Conservation (phyloP, 2,329 filamentous ascomycete genomes). For the Microsporum canis region DNA sequence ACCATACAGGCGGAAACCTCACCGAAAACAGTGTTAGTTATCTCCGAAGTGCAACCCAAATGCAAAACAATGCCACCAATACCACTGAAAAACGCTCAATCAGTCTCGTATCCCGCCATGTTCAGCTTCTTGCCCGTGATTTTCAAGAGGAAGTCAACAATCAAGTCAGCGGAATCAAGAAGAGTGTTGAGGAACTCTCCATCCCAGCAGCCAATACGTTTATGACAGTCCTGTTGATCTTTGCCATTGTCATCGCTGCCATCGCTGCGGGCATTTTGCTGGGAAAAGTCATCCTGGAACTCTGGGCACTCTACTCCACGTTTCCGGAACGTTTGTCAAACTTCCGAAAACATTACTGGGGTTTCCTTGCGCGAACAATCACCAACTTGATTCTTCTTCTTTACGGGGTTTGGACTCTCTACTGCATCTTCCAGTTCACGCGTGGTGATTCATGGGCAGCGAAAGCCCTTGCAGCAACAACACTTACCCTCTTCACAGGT, state of each 20-base stretch:
- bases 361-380: conserved; percentile 75
- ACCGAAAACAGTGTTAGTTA: conserved; percentile 65
- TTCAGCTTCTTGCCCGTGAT: conserved; percentile 37
- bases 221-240: conserved; percentile 85
- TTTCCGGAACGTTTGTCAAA: conserved; percentile 69
- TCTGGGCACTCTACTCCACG: conserved; percentile 78
- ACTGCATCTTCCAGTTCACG: conserved; percentile 93
- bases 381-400: conserved; percentile 82
- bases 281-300: conserved; percentile 81
- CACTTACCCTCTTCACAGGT: conserved; percentile 66
- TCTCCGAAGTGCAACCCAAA: conserved; percentile 63
- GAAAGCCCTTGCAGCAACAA: conserved; percentile 70
- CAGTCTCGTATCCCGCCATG: conserved; percentile 37
- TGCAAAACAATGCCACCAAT: conserved; percentile 53
- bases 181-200: conserved; percentile 68
- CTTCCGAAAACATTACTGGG: conserved; percentile 96
- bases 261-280: conserved; percentile 80
- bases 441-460: conserved; percentile 90
- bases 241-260: conserved; percentile 71
- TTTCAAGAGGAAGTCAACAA: conserved; percentile 33
- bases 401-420: conserved; percentile 90
- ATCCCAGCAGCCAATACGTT: conserved; percentile 87
- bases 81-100: conserved; percentile 46
- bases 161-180: conserved; percentile 63
- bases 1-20: conserved; percentile 71